Percentiles rank a stretch among this genome's conserved stretches.
Evolutionary conservation across 257 asterid genomes (phyloP).

Genomic region (Mentha longifolia): DNA sequence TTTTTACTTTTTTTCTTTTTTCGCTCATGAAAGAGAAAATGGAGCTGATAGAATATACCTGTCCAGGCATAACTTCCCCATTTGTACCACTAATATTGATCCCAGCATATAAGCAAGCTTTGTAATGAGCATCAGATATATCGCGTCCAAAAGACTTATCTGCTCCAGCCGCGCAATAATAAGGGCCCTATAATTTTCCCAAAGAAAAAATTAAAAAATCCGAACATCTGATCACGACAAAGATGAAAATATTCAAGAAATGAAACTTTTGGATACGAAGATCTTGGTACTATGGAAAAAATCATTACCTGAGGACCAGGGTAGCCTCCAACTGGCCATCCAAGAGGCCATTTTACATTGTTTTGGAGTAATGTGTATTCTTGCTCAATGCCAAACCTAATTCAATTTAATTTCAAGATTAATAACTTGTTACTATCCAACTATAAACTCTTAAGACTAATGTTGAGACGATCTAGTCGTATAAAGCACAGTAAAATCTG

Average conservation of each 20-base stretch:
- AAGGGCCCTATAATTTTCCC: constrained; percentile 74
- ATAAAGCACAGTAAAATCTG: neutral
- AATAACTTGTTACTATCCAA: neutral
- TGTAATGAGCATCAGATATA: constrained; percentile 96
- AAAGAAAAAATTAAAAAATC: constrained; percentile 11
- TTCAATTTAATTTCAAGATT: constrained; percentile 28
- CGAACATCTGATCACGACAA: constrained; percentile 4
- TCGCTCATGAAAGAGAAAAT: neutral
- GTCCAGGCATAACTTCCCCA: constrained; percentile 99
- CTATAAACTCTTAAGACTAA: neutral
- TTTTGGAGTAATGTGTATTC: constrained; percentile 87
- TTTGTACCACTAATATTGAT: constrained; percentile 95
- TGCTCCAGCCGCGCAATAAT: constrained; percentile 94
- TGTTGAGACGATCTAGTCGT: neutral
- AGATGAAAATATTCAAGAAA: neutral
- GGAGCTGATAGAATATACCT: constrained; percentile 54
- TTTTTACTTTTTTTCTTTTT: neutral
- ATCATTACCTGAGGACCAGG: constrained; percentile 94
- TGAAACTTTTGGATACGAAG: neutral
- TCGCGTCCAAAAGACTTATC: constrained; percentile 97
- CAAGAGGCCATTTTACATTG: constrained; percentile 89
- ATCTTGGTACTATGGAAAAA: neutral
- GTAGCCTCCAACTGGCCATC: constrained; percentile 97
- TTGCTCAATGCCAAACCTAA: constrained; percentile 94
- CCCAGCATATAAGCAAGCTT: constrained; percentile 98